A percentile compares a stretch with the other conserved stretches of the same genome.
Evolutionary conservation across 768 basidiomycete species (phyloP).

Genomic region (Chlorophyllum brunneum): DNA sequence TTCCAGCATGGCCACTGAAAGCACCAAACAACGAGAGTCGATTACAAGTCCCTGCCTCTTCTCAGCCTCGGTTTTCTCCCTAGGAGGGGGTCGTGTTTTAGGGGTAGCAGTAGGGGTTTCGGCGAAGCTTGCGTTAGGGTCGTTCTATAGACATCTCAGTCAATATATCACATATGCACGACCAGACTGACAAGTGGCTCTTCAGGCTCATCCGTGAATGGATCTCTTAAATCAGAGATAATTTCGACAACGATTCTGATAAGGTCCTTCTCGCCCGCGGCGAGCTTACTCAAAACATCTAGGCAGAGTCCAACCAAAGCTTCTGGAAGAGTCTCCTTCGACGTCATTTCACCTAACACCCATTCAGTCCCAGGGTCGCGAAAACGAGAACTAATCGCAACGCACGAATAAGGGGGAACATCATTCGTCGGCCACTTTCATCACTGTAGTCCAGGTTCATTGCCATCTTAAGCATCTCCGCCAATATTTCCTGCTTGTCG

Average conservation of each 20-base stretch:
- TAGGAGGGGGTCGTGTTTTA: constrained; percentile 19
- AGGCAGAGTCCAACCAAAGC: constrained; percentile 68
- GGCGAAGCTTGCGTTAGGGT: constrained; percentile 24
- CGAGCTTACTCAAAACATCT: constrained; percentile 74
- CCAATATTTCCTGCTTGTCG: constrained; percentile 64
- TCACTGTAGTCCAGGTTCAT: constrained; percentile 86
- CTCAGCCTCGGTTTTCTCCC: constrained; percentile 56
- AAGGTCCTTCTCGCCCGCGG: constrained; percentile 75
- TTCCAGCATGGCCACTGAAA: constrained; percentile 88
- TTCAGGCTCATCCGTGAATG: constrained; percentile 31
- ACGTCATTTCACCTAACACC: constrained; percentile 72
- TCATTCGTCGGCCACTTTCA: constrained; percentile 85
- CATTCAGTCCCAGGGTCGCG: constrained; percentile 1
- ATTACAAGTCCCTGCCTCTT: constrained; percentile 21
- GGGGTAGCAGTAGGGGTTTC: constrained; percentile 23
- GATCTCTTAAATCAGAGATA: constrained; percentile 73
- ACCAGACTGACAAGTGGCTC: constrained; percentile 1
- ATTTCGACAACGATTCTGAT: constrained; percentile 88
- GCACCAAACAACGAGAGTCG: constrained; percentile 76
- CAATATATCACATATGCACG: neutral
- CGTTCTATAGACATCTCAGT: constrained; percentile 1
- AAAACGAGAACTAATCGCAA: constrained; percentile 17
- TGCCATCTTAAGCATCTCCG: constrained; percentile 77
- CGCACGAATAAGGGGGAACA: constrained; percentile 82
- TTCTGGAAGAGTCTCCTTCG: constrained; percentile 65